These are phyloP conservation scores for Paecilomyces sp. DNA, from an alignment of 2,329 filamentous ascomycete genomes.

Conservation along the genomic window DNA sequence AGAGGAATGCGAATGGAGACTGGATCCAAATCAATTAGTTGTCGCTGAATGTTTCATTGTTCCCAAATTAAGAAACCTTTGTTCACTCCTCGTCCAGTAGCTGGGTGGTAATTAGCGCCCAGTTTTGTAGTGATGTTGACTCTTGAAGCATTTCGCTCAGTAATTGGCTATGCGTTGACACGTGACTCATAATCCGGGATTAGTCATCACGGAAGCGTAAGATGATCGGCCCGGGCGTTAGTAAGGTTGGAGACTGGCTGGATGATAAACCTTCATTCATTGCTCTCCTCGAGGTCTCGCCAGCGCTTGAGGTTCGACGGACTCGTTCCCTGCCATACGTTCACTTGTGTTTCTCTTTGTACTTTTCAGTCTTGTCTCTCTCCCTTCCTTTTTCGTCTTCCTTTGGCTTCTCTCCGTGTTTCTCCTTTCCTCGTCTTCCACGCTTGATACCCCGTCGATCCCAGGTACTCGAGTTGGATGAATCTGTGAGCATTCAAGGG, in stretches of 20 bases:
- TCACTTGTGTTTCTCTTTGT: neutral
- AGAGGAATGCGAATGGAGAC: neutral
- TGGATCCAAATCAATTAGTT: neutral
- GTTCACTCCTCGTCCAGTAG: neutral
- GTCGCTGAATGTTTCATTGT: neutral
- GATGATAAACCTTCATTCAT: conserved; percentile 1
- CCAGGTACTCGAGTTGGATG: neutral
- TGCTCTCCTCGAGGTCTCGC: neutral
- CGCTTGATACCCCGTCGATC: neutral
- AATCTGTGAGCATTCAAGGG: neutral
- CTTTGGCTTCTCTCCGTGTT: neutral
- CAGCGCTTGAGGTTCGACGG: neutral
- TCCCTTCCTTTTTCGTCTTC: neutral
- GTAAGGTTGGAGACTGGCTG: neutral
- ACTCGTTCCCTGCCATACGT: neutral
- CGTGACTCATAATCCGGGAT: neutral
- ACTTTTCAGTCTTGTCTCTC: neutral
- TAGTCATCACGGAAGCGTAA: neutral
- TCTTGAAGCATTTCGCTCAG: neutral
- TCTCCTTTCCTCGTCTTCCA: neutral
- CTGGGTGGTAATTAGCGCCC: neutral
- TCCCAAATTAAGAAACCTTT: neutral
- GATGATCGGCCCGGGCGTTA: neutral
- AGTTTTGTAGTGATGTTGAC: neutral
- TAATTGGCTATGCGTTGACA: neutral